These are phyloP conservation scores for Rauvolfia tetraphylla DNA, from an alignment of 257 asterid species.

Conservation along the genomic window DNA sequence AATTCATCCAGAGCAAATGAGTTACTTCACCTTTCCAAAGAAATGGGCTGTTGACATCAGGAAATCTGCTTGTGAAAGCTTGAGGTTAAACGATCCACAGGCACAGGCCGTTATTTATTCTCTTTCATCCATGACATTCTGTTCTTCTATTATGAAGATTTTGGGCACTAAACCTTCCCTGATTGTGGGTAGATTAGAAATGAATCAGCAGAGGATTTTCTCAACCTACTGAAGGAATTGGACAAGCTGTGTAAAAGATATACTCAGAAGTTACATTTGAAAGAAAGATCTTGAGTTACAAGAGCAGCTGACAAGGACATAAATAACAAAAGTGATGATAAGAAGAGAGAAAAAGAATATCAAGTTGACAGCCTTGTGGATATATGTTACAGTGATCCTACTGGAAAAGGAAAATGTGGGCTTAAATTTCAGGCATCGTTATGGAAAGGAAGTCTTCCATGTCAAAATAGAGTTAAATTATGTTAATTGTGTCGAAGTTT, in stretches of 20 bases:
- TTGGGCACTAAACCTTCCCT: not conserved
- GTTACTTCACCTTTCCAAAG: slow-evolving; percentile 33
- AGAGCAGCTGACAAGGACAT: not conserved
- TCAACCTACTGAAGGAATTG: slow-evolving; percentile 61
- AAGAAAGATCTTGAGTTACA: not conserved
- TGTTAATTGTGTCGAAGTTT: not conserved
- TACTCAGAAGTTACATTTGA: not conserved
- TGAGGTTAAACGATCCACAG: slow-evolving; percentile 64
- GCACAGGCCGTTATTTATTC: slow-evolving; percentile 42
- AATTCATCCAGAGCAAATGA: not conserved
- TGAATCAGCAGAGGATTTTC: slow-evolving; percentile 57
- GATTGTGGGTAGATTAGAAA: slow-evolving; percentile 48
- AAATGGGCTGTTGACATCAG: slow-evolving; percentile 87
- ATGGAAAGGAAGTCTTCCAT: not conserved
- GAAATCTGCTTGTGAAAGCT: slow-evolving; percentile 62
- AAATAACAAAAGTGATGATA: slow-evolving; percentile 16
- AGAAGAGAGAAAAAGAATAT: slow-evolving; percentile 20
- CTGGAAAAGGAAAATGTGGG: slow-evolving; percentile 14
- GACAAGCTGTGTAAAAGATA: slow-evolving; percentile 44
- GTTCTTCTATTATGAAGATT: not conserved
- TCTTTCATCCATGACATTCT: not conserved
- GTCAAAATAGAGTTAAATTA: not conserved
- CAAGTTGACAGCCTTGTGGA: slow-evolving; percentile 49
- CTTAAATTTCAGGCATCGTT: slow-evolving; percentile 60
- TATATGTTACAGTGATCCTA: slow-evolving; percentile 59